These are phyloP conservation scores for Saturnispora dispora DNA, from an alignment of 805 yeast species.

Conservation along the genomic window DNA sequence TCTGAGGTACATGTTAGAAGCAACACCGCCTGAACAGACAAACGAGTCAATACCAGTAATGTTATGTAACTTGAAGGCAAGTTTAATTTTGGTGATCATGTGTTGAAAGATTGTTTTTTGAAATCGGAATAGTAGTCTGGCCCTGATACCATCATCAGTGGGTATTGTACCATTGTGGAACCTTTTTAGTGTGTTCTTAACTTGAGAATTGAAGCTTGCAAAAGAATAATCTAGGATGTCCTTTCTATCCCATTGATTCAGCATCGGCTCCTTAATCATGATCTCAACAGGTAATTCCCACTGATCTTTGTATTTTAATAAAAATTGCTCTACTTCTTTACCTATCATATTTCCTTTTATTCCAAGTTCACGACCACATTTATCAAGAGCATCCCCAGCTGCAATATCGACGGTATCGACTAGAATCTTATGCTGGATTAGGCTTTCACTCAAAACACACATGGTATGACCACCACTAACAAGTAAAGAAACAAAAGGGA, in stretches of 20 bases:
- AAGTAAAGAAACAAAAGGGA: conserved; percentile 66
- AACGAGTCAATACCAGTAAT: conserved; percentile 36
- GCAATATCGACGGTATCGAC: conserved; percentile 81
- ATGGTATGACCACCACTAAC: conserved; percentile 95
- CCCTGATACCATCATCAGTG: conserved; percentile 22
- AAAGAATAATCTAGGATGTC: conserved; percentile 56
- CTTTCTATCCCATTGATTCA: conserved; percentile 37
- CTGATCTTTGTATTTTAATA: conserved; percentile 27
- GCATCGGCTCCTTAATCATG: conserved; percentile 40
- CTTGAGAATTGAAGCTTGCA: conserved; percentile 48
- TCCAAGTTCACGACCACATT: conserved; percentile 83
- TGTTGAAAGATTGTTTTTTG: conserved; percentile 70
- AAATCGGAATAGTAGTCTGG: conserved; percentile 45
- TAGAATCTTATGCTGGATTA: conserved; percentile 61
- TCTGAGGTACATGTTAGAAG: conserved; percentile 58
- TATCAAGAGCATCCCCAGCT: conserved; percentile 87
- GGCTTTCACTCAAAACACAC: conserved; percentile 56
- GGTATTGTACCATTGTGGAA: conserved; percentile 16
- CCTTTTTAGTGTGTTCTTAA: conserved; percentile 22
- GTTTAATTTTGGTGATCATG: conserved; percentile 51
- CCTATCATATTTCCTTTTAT: conserved; percentile 79
- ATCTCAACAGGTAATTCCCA: conserved; percentile 25
- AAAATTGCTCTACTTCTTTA: conserved; percentile 60
- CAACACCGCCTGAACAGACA: conserved; percentile 93
- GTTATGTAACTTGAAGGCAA: conserved; percentile 36